Evolutionary conservation across 495 filamentous ascomycete species (phyloP), one percentile per base, ranked within the genome.

Genomic region (Bryoglossum gracile): DNA sequence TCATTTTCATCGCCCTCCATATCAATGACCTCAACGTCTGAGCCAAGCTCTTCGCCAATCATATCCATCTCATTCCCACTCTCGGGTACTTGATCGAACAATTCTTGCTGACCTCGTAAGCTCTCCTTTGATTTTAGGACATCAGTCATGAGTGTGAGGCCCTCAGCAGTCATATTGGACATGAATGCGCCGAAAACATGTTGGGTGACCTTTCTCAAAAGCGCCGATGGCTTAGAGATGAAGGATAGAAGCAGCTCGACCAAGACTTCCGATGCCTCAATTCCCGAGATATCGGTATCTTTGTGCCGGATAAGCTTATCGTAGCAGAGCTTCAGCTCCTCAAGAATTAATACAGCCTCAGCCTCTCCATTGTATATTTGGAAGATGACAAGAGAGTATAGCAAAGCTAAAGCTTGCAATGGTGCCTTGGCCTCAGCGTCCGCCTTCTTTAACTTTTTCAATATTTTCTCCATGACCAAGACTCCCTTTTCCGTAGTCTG

Each of bases 181-280:
- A 84, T 82, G 66, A 94, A 91, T 8, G 79, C 80, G 34, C 80
- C 71, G 58, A 98, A 97, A 0, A 94, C 89, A 58, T 89, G 84
- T 62, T 87, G 81, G 16, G 88, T 84, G 33, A 94, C 81, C 48
- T 89, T 89, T 25, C 88, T 78, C 67, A 94, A 84, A 10, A 97
- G 71, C 32, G 81, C 77, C 6, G 88, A 95, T 6, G 80, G 88
- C 61, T 87, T 91, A 0, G 89, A 87, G 8, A 92, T 77, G 65
- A 96, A 87, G 54, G 84, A 83, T 8, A 98, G 70, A 13, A 98
- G 66, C 42, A 96, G 83, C 52, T 96, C 94, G 16, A 96, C 80
- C 22, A 98, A 65, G 16, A 86, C 78, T 56, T 86, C 82, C 0
- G 85, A 80, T 2, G 77, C 75, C 33, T 86, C 82, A 1, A 68